Conservation (phyloP, 805 yeast genomes). For the Candida sithepensis region DNA sequence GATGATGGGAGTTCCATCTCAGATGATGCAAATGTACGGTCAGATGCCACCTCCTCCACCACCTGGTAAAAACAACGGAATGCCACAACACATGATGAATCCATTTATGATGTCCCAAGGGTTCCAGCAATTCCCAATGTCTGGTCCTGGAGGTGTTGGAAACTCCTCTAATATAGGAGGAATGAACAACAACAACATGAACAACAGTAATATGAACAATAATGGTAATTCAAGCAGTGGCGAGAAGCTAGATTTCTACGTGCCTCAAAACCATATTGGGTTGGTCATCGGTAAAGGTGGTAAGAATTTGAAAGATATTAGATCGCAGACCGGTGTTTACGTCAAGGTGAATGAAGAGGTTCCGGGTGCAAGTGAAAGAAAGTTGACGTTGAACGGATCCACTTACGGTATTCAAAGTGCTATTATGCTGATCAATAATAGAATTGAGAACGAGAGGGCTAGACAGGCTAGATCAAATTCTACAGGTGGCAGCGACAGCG, state of each 20-base stretch:
- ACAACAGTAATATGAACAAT: slow-evolving; percentile 8
- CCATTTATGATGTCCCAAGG: slow-evolving; percentile 6
- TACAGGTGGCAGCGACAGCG: slow-evolving; percentile 3
- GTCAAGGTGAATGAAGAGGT: slow-evolving; percentile 63
- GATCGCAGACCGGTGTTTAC: slow-evolving; percentile 71
- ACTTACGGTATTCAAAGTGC: slow-evolving; percentile 70
- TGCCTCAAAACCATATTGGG: slow-evolving; percentile 78
- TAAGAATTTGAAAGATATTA: slow-evolving; percentile 70
- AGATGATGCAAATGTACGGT: slow-evolving; percentile 24
- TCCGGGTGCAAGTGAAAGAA: slow-evolving; percentile 57
- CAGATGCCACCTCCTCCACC: slow-evolving; percentile 16
- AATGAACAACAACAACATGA: background rate
- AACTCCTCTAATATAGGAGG: background rate
- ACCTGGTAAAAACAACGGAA: slow-evolving; percentile 6
- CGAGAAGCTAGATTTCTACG: slow-evolving; percentile 62
- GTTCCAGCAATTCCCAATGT: slow-evolving; percentile 5
- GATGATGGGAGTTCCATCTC: slow-evolving; percentile 26
- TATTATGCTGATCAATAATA: slow-evolving; percentile 64
- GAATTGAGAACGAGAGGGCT: slow-evolving; percentile 60
- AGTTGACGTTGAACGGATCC: slow-evolving; percentile 65
- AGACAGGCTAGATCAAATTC: slow-evolving; percentile 26
- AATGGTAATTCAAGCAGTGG: slow-evolving; percentile 14
- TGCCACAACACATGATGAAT: slow-evolving; percentile 3
- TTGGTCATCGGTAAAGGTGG: slow-evolving; percentile 87
- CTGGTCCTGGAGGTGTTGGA: background rate